Evolutionary conservation across 208 protist genomes (phyloP), one percentile per base, ranked within the genome.

Genomic region (Herpetomonas muscarum): DNA sequence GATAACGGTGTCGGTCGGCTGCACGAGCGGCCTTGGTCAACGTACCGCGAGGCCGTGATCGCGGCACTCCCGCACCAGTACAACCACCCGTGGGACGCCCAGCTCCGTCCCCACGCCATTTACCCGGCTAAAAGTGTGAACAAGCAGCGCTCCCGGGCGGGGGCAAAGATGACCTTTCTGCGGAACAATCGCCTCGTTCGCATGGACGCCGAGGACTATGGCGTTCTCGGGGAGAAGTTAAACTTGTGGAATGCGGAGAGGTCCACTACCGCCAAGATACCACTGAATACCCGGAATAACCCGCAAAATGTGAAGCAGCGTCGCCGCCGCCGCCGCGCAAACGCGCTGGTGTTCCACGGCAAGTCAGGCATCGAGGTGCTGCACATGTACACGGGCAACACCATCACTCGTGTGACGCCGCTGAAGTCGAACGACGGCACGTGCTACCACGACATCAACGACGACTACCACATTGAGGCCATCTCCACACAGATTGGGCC

Each of bases 401-500:
- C 61, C 17, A 61, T 97, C 31, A 87, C 87, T 21, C 26, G 50
- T 30, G 63, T 97, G 1, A 56, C 59, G 24, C 88, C 91, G 21
- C 72, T 97, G 29, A 72, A 79, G 31, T 56, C 76, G 34, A 51
- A 65, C 45, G 56, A 70, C 31, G 46, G 61, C n/a, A 70, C 73
- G 13, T 70, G 49, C 49, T 97, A 94, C 67, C 64, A 92, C 58
- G 89, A 97, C 72, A 74, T 97, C 42, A 93, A 95, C 64, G 82
- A 92, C 46, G 85, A 95, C 61, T 78, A 83, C 48, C 66, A 77
- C 42, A 75, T 95, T 50, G 89, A 95, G 44, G 68, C 75, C 15
- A 53, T 93, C 51, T 54, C 55, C 17, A 90, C 72, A 4, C 65
- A 67, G 32, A 86, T 94, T 31, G 88, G 85, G 6, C 56, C 73